Percentiles rank a stretch among this genome's conserved stretches.
Evolutionary conservation across 192 early-diverging fungal genomes (phyloP).

Genomic region (Rhizoclosmatium globosum): DNA sequence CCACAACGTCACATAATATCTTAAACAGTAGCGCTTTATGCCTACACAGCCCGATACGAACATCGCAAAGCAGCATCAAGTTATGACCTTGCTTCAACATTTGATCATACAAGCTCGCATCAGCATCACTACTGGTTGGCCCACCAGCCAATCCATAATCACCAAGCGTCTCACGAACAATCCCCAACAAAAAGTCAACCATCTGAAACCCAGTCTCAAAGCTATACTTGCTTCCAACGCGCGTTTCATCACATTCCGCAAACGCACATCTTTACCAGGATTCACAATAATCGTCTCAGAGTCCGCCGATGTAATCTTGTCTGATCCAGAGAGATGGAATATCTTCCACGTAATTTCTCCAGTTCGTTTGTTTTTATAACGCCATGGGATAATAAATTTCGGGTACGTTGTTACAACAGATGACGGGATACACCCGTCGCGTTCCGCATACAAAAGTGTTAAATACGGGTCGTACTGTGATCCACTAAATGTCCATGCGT

Average conservation of each 20-base stretch:
- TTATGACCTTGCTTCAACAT: slow-evolving; percentile 57
- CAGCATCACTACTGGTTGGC: slow-evolving; percentile 50
- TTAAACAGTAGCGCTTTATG: slow-evolving; percentile 65
- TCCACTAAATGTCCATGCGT: slow-evolving; percentile 48
- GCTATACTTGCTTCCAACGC: slow-evolving; percentile 17
- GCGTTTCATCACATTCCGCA: slow-evolving; percentile 38
- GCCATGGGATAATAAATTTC: slow-evolving; percentile 60
- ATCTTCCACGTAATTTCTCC: slow-evolving; percentile 58
- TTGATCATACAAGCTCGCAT: slow-evolving; percentile 45
- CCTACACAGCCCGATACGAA: slow-evolving; percentile 56
- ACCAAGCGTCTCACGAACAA: slow-evolving; percentile 49
- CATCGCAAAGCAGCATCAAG: slow-evolving; percentile 54
- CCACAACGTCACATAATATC: slow-evolving; percentile 55
- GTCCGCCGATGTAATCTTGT: slow-evolving; percentile 51
- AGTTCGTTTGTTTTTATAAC: slow-evolving; percentile 53
- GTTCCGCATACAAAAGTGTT: slow-evolving; percentile 48
- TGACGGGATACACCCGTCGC: slow-evolving; percentile 59
- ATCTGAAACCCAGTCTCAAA: slow-evolving; percentile 36
- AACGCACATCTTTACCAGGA: slow-evolving; percentile 36
- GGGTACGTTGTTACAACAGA: slow-evolving; percentile 32
- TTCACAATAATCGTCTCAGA: slow-evolving; percentile 59
- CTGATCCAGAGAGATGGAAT: slow-evolving; percentile 48
- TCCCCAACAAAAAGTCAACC: slow-evolving; percentile 53
- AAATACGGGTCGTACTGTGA: slow-evolving; percentile 51
- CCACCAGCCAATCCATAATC: slow-evolving; percentile 59